Base-by-base conservation (phyloP, 805 yeast species). In the Starmerella roubikii region DNA sequence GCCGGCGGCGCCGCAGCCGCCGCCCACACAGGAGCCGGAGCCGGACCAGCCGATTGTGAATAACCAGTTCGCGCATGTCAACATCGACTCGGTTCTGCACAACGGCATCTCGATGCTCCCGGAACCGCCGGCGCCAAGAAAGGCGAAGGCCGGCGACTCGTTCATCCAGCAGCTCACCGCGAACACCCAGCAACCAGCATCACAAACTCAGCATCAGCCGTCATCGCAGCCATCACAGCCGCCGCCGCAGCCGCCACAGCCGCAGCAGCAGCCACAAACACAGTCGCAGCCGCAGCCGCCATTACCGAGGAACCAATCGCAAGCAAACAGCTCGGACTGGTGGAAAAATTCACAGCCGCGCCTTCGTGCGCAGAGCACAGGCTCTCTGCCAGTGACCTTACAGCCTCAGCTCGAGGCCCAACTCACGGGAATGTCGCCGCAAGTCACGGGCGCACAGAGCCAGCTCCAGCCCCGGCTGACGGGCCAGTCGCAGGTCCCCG, bases 1-100 rank as follows among this genome's bases (percentile, higher is more conserved):
- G 26, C 41, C 46, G 13, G 48, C 45, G 7, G 42, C 27, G 19
- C 39, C 27, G 25, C 39, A 39, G 33, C 35, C 42, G 7, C 32
- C 29, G 17, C 18, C 27, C 19, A 24, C 35, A 8, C 17, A 32
- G 35, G 46, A 42, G 34, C 45, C 45, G n/a, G 54, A 51, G 32
- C 62, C 79, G 24, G 72, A 71, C 44, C 78, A 79, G 76, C 79
- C 74, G 49, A 78, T 79, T 11, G 78, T 79, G 12, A 71, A 78
- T 39, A 74, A 74, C 45, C 77, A 76, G 53, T 84, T 84, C 59
- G 77, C 73, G 37, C 76, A 80, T 52, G 78, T 84, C 40, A 72
- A 76, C 22, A 83, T 81, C 28, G 94, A 84, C 54, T 74, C 82
- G 39, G 85, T 78, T 3, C 71, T 80, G 32, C 68, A 75, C 15